Evolutionary conservation across 371 early-diverging fungal species (phyloP), one percentile per base, ranked within the genome.

Genomic region (Actinomortierella ambigua): DNA sequence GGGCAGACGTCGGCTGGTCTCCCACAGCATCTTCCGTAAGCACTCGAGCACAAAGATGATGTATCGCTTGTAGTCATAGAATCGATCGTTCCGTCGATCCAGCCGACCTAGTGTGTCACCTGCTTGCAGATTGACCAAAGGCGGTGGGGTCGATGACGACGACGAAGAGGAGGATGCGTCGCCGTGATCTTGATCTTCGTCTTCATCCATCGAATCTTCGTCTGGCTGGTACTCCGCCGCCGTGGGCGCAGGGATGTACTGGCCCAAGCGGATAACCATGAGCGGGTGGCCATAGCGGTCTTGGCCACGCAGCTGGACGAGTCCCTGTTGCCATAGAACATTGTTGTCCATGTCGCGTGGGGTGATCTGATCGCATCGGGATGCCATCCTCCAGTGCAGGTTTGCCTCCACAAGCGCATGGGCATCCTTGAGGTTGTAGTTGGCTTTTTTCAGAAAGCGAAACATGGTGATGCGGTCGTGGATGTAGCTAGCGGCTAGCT

Each of bases 401-500:
- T 65, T 70, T 34, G 65, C 65, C 26, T 61, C 65, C 44, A 70
- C 71, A 15, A 70, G 59, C n/a, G 57, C 56, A 44, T 70, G 61
- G 24, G 71, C 71, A 29, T 70, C 71, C 1, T 58, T 55, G 17
- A 70, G 50, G 52, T 49, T 51, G 26, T 62, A 70, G 53, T 70
- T 65, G 46, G 71, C 71, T 55, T 70, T 70, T 48, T 70, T 70
- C 43, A 70, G 71, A 59, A 70, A 70, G 48, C 71, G 71, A 15
- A 70, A 70, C 55, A 70, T 65, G 51, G 71, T 70, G 50, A 70
- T 70, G 43, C 71, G 71, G 43, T 70, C 71, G 55, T 70, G 61
- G 55, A 70, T 61, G 28, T 65, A 70, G 44, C 43, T 48, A 29
- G 71, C 61, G 23, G 62, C 71, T 28, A 58, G 22, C 23, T 65